Evolutionary conservation across 805 yeast species (phyloP), one percentile per base, ranked within the genome.

Genomic region (Huiozyma sinensis): DNA sequence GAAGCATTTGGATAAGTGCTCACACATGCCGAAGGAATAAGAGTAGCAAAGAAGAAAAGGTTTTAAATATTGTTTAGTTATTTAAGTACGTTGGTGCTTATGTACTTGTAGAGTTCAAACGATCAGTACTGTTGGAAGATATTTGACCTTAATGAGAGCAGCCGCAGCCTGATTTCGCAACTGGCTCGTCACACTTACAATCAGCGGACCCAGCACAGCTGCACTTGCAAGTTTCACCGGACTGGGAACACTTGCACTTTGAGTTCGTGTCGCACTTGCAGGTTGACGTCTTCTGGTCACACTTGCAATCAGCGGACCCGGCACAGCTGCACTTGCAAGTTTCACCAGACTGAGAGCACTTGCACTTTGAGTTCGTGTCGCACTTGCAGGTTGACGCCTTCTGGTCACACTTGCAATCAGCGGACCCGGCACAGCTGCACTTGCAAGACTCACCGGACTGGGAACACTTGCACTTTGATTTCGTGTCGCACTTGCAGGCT

Each of bases 381-480:
- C n/a, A n/a, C n/a, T n/a, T n/a, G n/a, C n/a, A n/a, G n/a, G n/a
- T n/a, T n/a, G n/a, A n/a, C n/a, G n/a, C n/a, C n/a, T n/a, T n/a
- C n/a, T n/a, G 29, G 12, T 33, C 13, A n/a, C 44, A 42, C 11
- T 42, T 31, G 33, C 40, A 42, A 12, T 24, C 29, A 12, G 33
- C 28, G 33, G 33, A 3, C 5, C 33, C 33, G 4, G 11, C 28
- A 13, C 27, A 31, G 28, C 11, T 7, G 13, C 41, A 42, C 24
- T 37, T 36, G 32, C 44, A 42, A 1, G 4, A 10, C 5, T 31
- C 33, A 4, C 3, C 33, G 35, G 41, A 42, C 7, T 40, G 24
- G 24, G 33, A 40, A 12, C 35, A 28, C 9, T 40, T 33, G 7
- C 11, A 31, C n/a, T 11, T 11, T 31, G 9, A 8, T 3, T 31